Evolutionary conservation across 75 land plant species (phyloP).

Genomic region (Gnetum montanum): DNA sequence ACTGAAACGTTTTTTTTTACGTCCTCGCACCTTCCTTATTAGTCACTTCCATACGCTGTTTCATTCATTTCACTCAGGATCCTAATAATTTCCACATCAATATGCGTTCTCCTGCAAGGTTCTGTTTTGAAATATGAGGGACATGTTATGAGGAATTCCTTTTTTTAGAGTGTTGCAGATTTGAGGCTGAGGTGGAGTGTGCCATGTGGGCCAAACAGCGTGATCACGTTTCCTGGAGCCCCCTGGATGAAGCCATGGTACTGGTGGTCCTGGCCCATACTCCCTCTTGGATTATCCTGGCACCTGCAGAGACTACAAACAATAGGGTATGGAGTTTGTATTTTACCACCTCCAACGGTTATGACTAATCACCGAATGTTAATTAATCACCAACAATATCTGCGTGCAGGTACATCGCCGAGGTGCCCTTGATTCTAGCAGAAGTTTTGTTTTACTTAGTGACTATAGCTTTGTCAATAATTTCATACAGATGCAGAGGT

Average conservation of each 20-base stretch:
- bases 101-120: neutral
- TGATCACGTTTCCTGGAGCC: constrained; percentile 39
- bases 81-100: neutral
- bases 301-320: constrained; percentile 28
- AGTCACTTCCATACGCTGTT: no score
- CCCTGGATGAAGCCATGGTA: constrained; percentile 51
- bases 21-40: no score
- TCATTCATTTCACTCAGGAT: neutral
- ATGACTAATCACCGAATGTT: neutral
- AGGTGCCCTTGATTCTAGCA: constrained; percentile 16
- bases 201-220: constrained; percentile 45
- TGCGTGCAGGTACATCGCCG: constrained; percentile 24
- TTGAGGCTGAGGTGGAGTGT: constrained; percentile 36
- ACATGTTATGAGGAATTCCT: neutral
- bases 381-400: neutral
- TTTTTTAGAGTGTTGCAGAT: constrained; percentile 14
- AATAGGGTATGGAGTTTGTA: constrained; percentile 21
- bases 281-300: constrained; percentile 41
- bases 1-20: no score
- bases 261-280: constrained; percentile 51
- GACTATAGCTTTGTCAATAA: constrained; percentile 2
- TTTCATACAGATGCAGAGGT: neutral
- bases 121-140: neutral
- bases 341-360: neutral
- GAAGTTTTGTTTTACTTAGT: constrained; percentile 23